These are phyloP conservation scores for Geranium brycei DNA, from an alignment of 345 rosid genomes.

Conservation along the genomic window DNA sequence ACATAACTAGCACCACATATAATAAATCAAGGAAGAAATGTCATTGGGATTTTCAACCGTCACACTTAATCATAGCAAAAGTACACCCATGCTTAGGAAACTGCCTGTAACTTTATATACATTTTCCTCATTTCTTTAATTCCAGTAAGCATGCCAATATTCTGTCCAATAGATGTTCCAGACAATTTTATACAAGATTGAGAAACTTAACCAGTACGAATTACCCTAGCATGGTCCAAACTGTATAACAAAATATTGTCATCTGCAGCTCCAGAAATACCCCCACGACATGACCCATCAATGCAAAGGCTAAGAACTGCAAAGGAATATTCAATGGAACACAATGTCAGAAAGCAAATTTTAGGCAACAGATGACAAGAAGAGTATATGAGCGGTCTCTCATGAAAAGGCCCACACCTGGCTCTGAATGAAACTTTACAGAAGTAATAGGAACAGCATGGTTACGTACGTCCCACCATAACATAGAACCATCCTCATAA, in stretches of 20 bases:
- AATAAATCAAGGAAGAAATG: no score
- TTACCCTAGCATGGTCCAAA: slow-evolving; percentile 59
- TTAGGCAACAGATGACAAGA: slow-evolving; percentile 1
- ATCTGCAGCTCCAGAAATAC: slow-evolving; percentile 88
- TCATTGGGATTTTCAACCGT: no score
- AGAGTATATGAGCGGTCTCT: slow-evolving; percentile 4
- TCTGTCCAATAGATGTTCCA: no score
- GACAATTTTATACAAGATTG: no score
- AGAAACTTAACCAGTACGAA: neutral
- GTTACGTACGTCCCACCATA: slow-evolving; percentile 76
- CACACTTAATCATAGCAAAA: no score
- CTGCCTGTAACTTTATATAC: no score
- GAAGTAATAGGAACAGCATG: slow-evolving; percentile 47
- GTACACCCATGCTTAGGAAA: no score
- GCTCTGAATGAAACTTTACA: slow-evolving; percentile 75
- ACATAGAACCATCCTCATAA: slow-evolving; percentile 78
- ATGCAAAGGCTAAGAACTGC: slow-evolving; percentile 62
- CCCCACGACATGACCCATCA: slow-evolving; percentile 59
- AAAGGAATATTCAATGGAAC: slow-evolving; percentile 8
- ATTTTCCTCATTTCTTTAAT: no score
- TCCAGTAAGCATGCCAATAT: no score
- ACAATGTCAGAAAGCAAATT: no score
- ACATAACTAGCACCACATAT: no score
- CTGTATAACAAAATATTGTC: slow-evolving; percentile 48
- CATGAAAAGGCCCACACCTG: slow-evolving; percentile 37